Conservation (phyloP, 1,284 basidiomycete genomes). For the Gymnopus androsaceus region DNA sequence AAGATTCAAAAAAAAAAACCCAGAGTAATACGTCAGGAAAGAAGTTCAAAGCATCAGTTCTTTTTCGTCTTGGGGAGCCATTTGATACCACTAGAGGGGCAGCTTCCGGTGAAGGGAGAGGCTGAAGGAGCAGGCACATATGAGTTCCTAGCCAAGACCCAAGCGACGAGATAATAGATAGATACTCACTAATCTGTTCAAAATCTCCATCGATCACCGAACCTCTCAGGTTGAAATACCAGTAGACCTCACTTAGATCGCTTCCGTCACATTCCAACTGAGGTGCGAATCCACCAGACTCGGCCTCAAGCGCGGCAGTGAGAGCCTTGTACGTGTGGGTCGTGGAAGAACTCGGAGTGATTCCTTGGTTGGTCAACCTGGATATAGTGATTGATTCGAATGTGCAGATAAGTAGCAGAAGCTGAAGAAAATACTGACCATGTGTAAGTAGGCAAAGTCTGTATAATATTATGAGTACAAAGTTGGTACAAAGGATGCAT, state of each 20-base stretch:
- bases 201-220: slow-evolving; percentile 68
- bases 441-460: slow-evolving; percentile 71
- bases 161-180: not conserved
- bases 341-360: slow-evolving; percentile 58
- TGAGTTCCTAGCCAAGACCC: not conserved
- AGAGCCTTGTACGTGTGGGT: slow-evolving; percentile 64
- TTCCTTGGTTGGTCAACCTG: slow-evolving; percentile 49
- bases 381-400: too few species aligned
- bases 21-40: too few species aligned
- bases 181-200: slow-evolving; percentile 53
- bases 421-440: slow-evolving; percentile 65
- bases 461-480: not conserved
- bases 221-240: slow-evolving; percentile 72
- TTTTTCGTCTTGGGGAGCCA: slow-evolving; percentile 66
- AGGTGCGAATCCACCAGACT: slow-evolving; percentile 58
- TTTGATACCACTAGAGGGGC: slow-evolving; percentile 56
- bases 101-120: slow-evolving; percentile 50
- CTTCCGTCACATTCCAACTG: slow-evolving; percentile 55
- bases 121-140: slow-evolving; percentile 36
- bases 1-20: too few species aligned
- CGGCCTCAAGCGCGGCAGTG: slow-evolving; percentile 56
- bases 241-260: slow-evolving; percentile 55
- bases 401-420: too few species aligned
- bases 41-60: too few species aligned
- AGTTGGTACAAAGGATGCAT: not conserved